Base-by-base conservation (phyloP, 148 eudicot genomes). In the Rhododendron ovatum region DNA sequence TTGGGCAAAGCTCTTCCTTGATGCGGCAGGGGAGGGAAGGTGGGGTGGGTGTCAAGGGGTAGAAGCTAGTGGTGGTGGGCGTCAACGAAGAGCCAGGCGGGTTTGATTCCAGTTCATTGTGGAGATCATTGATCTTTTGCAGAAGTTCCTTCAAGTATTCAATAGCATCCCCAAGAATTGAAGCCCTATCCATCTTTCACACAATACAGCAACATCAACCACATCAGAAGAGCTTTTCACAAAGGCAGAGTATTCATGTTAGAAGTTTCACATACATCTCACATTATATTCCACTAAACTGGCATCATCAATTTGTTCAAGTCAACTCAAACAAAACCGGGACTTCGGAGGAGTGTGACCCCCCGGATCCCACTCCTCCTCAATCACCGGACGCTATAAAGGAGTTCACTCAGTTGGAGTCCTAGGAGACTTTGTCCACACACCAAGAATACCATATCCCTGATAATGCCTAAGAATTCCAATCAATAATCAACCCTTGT, bases 151-250 rank as follows among this genome's bases (percentile, higher is more conserved):
- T 95, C 90, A 95, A 80, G 89, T 95, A 95, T 55, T 93, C 95
- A 26, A 95, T 92, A 10, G 98, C 98, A 88, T 95, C 98, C 82
- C 97, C 98, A 28, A 95, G 94, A 87, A 95, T 95, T 14, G 97
- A 95, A 85, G 97, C 97, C 89, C 97, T 93, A 48, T 95, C 98
- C 98, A 95, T 95, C 97, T 95, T 91, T 79, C 43, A 86, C 45
- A 67, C 76, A 51, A 48, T 15, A 53, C 45, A 71, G 45, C 11
- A 75, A 71, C n/a, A 65, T 12, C n/a, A 81, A 11, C 35, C 45
- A 37, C 59, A 53, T 22, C 1, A 59, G 17, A 53, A 22, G 3
- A 45, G 55, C 20, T 48, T 26, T 28, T 80, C 13, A 61, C 20
- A 4, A 63, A 71, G 75, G 51, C 15, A 45, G 4, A 45, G 26